These are phyloP conservation scores for Fusarium sp. DNA, from an alignment of 2,329 filamentous ascomycete genomes.

Conservation along the genomic window DNA sequence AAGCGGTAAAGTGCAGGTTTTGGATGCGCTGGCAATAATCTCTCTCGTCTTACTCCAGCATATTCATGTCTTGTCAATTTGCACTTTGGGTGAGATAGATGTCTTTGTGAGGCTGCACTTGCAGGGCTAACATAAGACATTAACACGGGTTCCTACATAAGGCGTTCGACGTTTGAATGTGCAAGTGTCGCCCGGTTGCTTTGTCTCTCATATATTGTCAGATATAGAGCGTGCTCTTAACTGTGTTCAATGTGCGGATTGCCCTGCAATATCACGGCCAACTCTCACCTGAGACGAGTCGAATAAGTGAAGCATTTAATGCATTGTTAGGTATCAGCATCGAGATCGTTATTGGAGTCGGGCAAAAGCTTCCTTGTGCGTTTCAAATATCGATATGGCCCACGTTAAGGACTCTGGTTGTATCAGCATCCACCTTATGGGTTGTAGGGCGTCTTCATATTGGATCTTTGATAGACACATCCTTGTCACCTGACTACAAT, in stretches of 20 bases:
- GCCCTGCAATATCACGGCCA: background rate
- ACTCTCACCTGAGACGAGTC: background rate
- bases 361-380: background rate
- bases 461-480: background rate
- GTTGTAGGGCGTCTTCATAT: background rate
- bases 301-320: background rate
- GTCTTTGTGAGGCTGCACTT: background rate
- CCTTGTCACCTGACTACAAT: background rate
- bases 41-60: background rate
- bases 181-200: background rate
- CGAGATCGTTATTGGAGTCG: background rate
- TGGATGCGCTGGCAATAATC: constrained; percentile 2
- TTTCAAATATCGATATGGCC: background rate
- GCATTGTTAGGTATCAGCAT: background rate
- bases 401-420: background rate
- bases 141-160: constrained; percentile 11
- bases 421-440: background rate
- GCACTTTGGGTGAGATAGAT: background rate
- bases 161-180: background rate
- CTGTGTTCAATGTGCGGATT: background rate
- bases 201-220: background rate
- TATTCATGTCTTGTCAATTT: background rate
- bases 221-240: background rate
- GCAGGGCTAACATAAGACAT: background rate
- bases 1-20: constrained; percentile 15